Evolutionary conservation across 208 protist genomes (phyloP), one percentile per base, ranked within the genome.

Genomic region (Trypanosoma lewisi): DNA sequence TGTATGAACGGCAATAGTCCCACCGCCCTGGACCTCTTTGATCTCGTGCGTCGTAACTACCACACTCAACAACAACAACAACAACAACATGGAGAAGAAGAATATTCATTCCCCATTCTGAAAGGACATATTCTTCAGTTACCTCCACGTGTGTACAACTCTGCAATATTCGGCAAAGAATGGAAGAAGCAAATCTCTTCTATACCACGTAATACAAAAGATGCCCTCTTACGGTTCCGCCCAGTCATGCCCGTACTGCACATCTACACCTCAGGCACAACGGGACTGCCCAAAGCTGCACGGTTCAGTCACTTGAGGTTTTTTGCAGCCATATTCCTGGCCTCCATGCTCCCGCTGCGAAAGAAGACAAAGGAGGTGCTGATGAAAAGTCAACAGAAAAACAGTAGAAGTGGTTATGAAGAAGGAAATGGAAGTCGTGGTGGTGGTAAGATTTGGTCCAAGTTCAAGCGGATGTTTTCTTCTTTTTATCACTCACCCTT

Each of bases 211-310:
- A 21, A 11, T 30, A 48, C 47, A 34, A 34, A 47, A 19, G 19
- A 69, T 41, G 63, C 58, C 17, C 67, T 89, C 16, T 31, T 45
- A 16, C 75, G 67, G 48, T 89, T 85, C 53, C 45, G 59, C 37
- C 70, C 65, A 31, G 77, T 76, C 3, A 75, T 83, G 65, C 79
- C 83, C 0, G 58, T 89, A 9, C 61, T 89, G n/a, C 68, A 83
- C 63, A 93, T 96, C 59, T 95, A 86, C 66, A 95, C 85, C n/a
- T 91, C 80, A 21, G 91, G 91, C 28, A 97, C 90, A 2, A 94
- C 93, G 4, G 90, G 89, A 3, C 63, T 91, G 52, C 85, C 89
- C 36, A 95, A 96, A 65, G 89, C 86, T 21, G 80, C 83, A 3
- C 68, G 78, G 34, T 80, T 95, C 58, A 80, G 69, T 37, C 87